Evolutionary conservation across 192 early-diverging fungal genomes (phyloP), one percentile per base, ranked within the genome.

Genomic region (Bifiguratus adelaidae): DNA sequence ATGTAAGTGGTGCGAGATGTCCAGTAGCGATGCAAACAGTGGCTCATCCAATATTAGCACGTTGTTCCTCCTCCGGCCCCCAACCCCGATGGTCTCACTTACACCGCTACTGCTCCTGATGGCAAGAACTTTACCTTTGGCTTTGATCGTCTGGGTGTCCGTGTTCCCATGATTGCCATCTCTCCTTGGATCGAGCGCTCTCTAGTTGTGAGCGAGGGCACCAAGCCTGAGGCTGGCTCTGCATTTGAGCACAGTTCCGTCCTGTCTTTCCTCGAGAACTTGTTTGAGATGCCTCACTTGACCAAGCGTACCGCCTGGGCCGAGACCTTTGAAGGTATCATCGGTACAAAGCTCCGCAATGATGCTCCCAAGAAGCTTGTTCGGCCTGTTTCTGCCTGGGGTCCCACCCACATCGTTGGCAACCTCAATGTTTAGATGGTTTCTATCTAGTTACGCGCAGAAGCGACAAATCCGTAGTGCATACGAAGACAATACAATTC

Each of bases 151-250:
- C 48, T 71, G 8, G 72, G 72, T 28, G 54, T 70, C 12, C 63
- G 72, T 33, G 68, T 74, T n/a, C 72, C 72, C 26, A 61, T 65
- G 9, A 52, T 74, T 18, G 26, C 68, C 21, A 58, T 74, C 20
- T 68, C 65, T 18, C 61, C 68, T 7, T 65, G 64, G 58, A 37
- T 71, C 30, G 27, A 20, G 7, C 56, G 64, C 41, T 64, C 65
- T 25, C 19, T 43, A 6, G 27, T 52, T 12, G 50, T 44, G 9
- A 27, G 44, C 28, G 16, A 29, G 25, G 56, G 53, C 33, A 28
- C 61, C 23, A 30, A 68, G 33, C n/a, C n/a, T n/a, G n/a, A n/a
- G n/a, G 65, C 65, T 9, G 38, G 45, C 20, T 3, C 25, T n/a
- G 28, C 13, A 38, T 52, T 44, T 41, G 20, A 15, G 24, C 38